These are phyloP conservation scores for Myxozyma melibiosi DNA, from an alignment of 805 yeast genomes.

Conservation along the genomic window DNA sequence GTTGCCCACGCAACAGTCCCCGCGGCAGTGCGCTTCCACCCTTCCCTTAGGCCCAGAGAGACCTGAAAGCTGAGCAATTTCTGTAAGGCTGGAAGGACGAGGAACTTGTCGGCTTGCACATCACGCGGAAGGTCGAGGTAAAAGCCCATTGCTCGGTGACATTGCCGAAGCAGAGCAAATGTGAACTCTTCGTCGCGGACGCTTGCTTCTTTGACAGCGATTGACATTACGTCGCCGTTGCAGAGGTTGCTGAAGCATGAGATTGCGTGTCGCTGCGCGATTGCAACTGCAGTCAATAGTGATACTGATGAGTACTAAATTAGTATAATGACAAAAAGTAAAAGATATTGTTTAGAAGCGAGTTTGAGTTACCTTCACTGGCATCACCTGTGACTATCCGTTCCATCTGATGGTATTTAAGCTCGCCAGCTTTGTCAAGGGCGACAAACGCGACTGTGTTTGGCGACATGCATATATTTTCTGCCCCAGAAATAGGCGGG, in stretches of 20 bases:
- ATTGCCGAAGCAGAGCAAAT: conserved; percentile 58
- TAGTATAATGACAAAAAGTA: neutral
- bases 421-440: conserved; percentile 22
- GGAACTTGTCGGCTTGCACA: conserved; percentile 66
- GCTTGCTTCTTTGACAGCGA: conserved; percentile 54
- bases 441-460: conserved; percentile 39
- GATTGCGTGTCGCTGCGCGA: conserved; percentile 68
- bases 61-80: conserved; percentile 70
- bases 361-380: conserved; percentile 19
- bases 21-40: conserved; percentile 50
- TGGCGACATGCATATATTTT: conserved; percentile 41
- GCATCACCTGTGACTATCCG: conserved; percentile 7
- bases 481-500: conserved; percentile 26
- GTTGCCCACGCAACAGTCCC: conserved; percentile 61
- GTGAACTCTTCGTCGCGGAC: conserved; percentile 41
- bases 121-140: conserved; percentile 71
- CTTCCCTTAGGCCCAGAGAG: conserved; percentile 56
- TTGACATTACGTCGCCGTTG: conserved; percentile 68
- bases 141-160: conserved; percentile 74
- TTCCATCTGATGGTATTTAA: conserved; percentile 31
- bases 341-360: too few relatives aligned
- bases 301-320: conserved; percentile 14
- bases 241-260: conserved; percentile 68
- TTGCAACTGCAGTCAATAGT: conserved; percentile 52
- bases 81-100: conserved; percentile 78